Conservation (phyloP, 2,329 filamentous ascomycete species). For the Lasiodiplodia theobromae region DNA sequence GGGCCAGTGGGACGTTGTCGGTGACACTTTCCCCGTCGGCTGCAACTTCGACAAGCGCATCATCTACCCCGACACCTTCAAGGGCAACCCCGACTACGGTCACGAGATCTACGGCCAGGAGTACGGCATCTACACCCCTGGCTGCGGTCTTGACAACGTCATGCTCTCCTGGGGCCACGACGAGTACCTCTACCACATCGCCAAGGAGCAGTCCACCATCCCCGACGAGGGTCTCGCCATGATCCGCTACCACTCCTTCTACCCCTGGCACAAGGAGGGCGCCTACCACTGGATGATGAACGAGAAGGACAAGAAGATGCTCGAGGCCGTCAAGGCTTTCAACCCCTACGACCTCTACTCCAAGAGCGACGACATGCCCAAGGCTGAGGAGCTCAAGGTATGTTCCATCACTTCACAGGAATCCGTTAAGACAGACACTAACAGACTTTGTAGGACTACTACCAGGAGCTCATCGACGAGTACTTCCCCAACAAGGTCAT, state of each 20-base stretch:
- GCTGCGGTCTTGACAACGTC: constrained; percentile 84
- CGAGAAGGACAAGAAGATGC: constrained; percentile 79
- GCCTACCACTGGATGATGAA: constrained; percentile 86
- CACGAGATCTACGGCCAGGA: constrained; percentile 77
- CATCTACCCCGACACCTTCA: constrained; percentile 82
- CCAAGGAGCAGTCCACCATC: constrained; percentile 80
- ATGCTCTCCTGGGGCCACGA: constrained; percentile 93
- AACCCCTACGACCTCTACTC: constrained; percentile 93
- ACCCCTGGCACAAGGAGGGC: constrained; percentile 85
- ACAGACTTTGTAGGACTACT: constrained; percentile 65
- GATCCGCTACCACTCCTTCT: constrained; percentile 93
- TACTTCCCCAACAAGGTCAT: constrained; percentile 74
- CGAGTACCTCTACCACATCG: constrained; percentile 86
- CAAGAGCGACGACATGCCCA: constrained; percentile 84
- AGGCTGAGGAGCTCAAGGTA: constrained; percentile 77
- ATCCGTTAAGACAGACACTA: constrained; percentile 27
- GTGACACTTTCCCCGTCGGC: constrained; percentile 82
- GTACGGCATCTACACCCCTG: constrained; percentile 79
- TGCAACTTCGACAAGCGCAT: constrained; percentile 77
- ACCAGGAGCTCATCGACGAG: constrained; percentile 76
- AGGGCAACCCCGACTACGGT: constrained; percentile 74
- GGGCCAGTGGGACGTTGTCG: constrained; percentile 93
- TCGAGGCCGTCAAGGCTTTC: constrained; percentile 82
- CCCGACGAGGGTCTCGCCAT: constrained; percentile 86
- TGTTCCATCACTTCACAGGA: constrained; percentile 32